phyloP scores from a whole-genome alignment of 345 rosid genomes.

The Arabidopsis suecica region DNA sequence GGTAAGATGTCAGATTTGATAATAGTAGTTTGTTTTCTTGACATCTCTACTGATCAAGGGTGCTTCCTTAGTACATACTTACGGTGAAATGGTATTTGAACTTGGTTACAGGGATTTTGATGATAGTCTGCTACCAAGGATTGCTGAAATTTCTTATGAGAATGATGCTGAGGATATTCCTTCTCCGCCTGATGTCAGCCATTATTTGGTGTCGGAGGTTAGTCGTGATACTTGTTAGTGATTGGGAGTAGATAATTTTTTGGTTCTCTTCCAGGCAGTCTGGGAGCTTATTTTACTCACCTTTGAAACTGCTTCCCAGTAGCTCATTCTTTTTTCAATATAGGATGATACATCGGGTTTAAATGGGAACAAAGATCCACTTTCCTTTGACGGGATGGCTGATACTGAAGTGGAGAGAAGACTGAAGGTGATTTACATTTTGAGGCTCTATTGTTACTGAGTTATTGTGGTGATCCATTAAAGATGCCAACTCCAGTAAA shows the following conservation, averaged over 20 bases:
- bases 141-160: constrained; percentile 80
- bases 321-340: constrained; percentile 37
- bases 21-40: constrained; percentile 19
- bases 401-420: constrained; percentile 88
- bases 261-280: constrained; percentile 18
- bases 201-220: constrained; percentile 90
- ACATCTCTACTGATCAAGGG: constrained; percentile 20
- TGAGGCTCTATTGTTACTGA: constrained; percentile 10
- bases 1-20: constrained; percentile 55
- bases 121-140: constrained; percentile 81
- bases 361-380: constrained; percentile 75
- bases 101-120: constrained; percentile 83
- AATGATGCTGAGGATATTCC: constrained; percentile 73
- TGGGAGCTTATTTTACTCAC: constrained; percentile 18
- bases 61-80: constrained; percentile 36
- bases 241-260: not conserved
- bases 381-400: constrained; percentile 81
- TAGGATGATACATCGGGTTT: constrained; percentile 77
- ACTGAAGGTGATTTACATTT: constrained; percentile 61
- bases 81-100: constrained; percentile 33
- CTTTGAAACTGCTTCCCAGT: constrained; percentile 27
- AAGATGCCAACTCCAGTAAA: constrained; percentile 14
- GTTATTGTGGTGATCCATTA: constrained; percentile 25
- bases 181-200: constrained; percentile 96
- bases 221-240: constrained; percentile 44